Evolutionary conservation across 2,329 filamentous ascomycete genomes (phyloP), one percentile per base, ranked within the genome.

Genomic region (Trichoderma polysporum): DNA sequence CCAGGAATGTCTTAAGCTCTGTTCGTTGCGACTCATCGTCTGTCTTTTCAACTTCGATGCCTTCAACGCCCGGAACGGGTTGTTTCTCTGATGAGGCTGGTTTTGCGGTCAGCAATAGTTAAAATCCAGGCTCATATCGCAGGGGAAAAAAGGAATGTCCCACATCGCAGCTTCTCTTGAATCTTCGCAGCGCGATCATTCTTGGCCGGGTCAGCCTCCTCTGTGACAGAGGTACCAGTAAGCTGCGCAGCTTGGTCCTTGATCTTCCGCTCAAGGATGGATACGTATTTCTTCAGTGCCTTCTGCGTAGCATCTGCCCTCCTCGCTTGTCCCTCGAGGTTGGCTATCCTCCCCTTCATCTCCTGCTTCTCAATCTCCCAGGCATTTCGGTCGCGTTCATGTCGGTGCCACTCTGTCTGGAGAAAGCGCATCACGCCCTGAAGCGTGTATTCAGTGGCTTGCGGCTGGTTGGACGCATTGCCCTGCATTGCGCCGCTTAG

Each of bases 311-410:
- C 91, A 79, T 97, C 95, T 59, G 92, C 90, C 71, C 94, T 92
- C 70, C 94, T 86, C 35, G 90, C 88, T 72, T 97, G 92, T 64
- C 95, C 95, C 80, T 99, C 95, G 71, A 98, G 87, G 74, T 92
- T 91, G 60, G 94, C 94, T 81, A 99, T 97, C 75, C 96, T 90
- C 72, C 92, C 93, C 83, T 97, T 97, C 95, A 99, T 98, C 82
- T 99, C 95, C 74, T 97, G 95, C 76, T 93, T 90, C 80, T 99
- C 95, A 77, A 99, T 99, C 80, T 99, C 95, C 95, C 95, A 99
- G 41, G 93, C 90, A 81, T 99, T 99, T 74, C 95, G 89, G 77
- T 97, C 95, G 80, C 95, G 91, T 81, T 99, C 95, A 79, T 99
- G 94, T 72, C 93, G 91, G 80, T 99, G 95, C 95, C 95, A 99